Percentiles rank a stretch among this genome's conserved stretches.
phyloP scores from a whole-genome alignment of 1,284 basidiomycete genomes.

The Rhodotorula sp. region DNA sequence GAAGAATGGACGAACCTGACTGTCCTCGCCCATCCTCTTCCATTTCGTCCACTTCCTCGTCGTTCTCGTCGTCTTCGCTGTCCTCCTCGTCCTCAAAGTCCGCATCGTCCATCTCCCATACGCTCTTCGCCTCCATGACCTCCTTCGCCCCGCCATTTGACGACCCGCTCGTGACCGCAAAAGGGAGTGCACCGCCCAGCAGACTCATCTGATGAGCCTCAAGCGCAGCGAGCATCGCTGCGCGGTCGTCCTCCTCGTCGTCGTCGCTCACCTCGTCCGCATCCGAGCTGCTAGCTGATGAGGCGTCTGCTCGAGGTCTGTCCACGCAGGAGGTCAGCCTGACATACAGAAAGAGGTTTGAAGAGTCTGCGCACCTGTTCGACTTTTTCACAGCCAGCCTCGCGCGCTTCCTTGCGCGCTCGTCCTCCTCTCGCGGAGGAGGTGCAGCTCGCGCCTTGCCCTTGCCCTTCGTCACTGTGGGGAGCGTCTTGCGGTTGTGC shows the following conservation, averaged over 20 bases:
- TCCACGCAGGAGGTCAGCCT: neutral
- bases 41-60: constrained; percentile 5
- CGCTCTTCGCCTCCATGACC: constrained; percentile 18
- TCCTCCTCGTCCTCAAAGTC: constrained; percentile 33
- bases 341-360: too few relatives aligned
- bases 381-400: constrained; percentile 8
- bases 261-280: neutral
- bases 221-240: constrained; percentile 23
- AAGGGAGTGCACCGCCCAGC: neutral
- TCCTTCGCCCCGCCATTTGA: neutral
- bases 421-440: neutral
- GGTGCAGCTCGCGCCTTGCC: neutral
- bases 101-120: constrained; percentile 37
- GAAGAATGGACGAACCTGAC: neutral
- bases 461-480: neutral
- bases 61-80: constrained; percentile 13
- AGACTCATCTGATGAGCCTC: constrained; percentile 24
- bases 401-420: constrained; percentile 1
- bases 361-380: constrained; percentile 9
- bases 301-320: neutral
- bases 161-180: neutral
- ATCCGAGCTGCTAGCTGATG: neutral
- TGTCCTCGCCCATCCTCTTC: neutral
- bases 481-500: neutral
- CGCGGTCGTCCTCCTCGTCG: neutral